A percentile compares a stretch with the other conserved stretches of the same genome.
Evolutionary conservation across 1,284 basidiomycete genomes (phyloP).

Genomic region (Polyporus tsugae): DNA sequence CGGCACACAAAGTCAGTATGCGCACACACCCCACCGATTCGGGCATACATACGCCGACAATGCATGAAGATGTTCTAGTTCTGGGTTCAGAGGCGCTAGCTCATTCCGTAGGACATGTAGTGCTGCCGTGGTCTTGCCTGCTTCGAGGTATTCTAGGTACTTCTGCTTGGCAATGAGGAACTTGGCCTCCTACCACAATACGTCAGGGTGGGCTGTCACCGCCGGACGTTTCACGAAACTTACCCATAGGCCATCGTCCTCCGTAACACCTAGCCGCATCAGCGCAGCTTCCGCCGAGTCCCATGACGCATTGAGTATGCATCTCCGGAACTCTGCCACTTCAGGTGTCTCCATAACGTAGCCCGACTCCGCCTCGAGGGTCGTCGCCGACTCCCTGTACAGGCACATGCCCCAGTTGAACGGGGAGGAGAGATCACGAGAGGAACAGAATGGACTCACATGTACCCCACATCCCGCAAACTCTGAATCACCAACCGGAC

Average conservation of each 20-base stretch:
- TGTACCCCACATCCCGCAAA: slow-evolving; percentile 91
- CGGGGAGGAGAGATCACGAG: slow-evolving; percentile 13
- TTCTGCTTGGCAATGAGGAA: slow-evolving; percentile 95
- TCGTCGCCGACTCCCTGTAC: slow-evolving; percentile 84
- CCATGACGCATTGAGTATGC: slow-evolving; percentile 90
- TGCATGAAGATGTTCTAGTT: slow-evolving; percentile 82
- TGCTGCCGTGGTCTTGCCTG: slow-evolving; percentile 83
- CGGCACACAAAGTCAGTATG: not conserved
- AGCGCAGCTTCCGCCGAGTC: slow-evolving; percentile 80
- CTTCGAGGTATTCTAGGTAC: slow-evolving; percentile 94
- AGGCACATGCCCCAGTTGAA: slow-evolving; percentile 23
- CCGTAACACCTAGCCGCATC: slow-evolving; percentile 69
- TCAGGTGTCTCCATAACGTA: slow-evolving; percentile 84
- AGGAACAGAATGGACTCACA: slow-evolving; percentile 61
- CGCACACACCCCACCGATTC: not conserved
- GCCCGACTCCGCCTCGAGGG: slow-evolving; percentile 93
- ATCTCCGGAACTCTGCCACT: slow-evolving; percentile 84
- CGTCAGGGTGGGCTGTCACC: slow-evolving; percentile 33
- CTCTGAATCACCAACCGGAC: slow-evolving; percentile 92
- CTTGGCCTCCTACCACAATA: slow-evolving; percentile 69
- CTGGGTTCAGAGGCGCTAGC: slow-evolving; percentile 81
- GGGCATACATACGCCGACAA: slow-evolving; percentile 74
- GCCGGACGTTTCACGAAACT: slow-evolving; percentile 35
- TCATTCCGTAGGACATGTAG: slow-evolving; percentile 88
- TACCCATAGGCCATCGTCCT: slow-evolving; percentile 74